Base-by-base conservation (phyloP, 768 basidiomycete genomes). In the Psilocybe sp. region DNA sequence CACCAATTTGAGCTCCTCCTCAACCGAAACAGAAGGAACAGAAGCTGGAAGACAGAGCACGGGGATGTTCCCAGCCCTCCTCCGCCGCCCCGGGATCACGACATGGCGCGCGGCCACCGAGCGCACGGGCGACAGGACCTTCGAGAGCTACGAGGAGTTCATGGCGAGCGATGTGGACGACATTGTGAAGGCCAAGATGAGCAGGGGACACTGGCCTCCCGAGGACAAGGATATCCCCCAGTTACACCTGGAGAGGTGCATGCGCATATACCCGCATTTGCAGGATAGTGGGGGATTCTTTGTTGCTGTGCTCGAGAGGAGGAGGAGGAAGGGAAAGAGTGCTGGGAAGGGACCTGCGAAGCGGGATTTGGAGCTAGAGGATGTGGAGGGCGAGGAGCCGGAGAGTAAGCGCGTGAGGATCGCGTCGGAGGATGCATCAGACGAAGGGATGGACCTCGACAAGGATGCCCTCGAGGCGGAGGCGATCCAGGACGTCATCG, bases 241-340 rank as follows among this genome's bases (percentile, higher is more conserved):
- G 19, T 65, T 91, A 28, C 72, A 84, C 45, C 69, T 98, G 19
- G 74, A 85, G 7, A 79, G 85, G 55, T 92, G 94, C 58, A 70
- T 98, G 66, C 81, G 97, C 35, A 82, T 98, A 54, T 90, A 96
- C 62, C 95, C 97, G 2, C 95, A 98, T 64, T 71, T 97, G 8
- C 97, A 98, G 67, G 90, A 99, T 61, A 92, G 94, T 0, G 97
- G 97, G 2, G 97, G 94, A 0, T 99, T 99, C 70, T 99, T 97
- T 63, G 84, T 99, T n/a, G 93, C 93, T 10, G 88, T 97, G 0
- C 66, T 98, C 33, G 78, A 87, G 62, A 80, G 76, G 60, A 79
- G 14, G 28, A 19, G 46, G 44, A 34, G 37, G 34, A 7, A 49
- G 35, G 23, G 34, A 38, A 45, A 41, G 20, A 32, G 38, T 36